These are phyloP conservation scores for Ceratobasidium papillatum DNA, from an alignment of 1,284 basidiomycete genomes.

Conservation along the genomic window DNA sequence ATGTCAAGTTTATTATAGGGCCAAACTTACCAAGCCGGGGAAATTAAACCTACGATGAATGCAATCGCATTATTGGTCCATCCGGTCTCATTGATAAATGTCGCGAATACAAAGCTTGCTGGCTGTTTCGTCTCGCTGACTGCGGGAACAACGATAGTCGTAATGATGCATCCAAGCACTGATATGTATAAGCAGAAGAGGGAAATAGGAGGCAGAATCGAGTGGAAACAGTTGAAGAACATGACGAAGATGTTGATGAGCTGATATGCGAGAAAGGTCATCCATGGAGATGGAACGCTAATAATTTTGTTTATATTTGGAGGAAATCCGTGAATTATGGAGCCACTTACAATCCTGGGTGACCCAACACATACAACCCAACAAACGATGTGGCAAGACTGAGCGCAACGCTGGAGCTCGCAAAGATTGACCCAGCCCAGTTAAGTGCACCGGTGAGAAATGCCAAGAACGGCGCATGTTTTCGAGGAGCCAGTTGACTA, in stretches of 20 bases:
- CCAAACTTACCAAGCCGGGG: conserved; percentile 10
- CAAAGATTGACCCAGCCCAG: conserved; percentile 16
- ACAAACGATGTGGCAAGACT: conserved; percentile 31
- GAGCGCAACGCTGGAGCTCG: conserved; percentile 29
- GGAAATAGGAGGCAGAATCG: neutral
- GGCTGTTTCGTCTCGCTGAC: conserved; percentile 22
- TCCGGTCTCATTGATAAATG: conserved; percentile 33
- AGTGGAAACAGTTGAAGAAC: conserved; percentile 4
- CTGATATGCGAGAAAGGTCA: conserved; percentile 29
- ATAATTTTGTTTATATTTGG: too few species aligned
- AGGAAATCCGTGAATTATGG: too few species aligned
- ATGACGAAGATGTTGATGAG: conserved; percentile 11
- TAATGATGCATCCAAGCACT: neutral
- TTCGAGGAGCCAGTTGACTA: conserved; percentile 25
- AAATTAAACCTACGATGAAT: conserved; percentile 32
- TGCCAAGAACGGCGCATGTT: conserved; percentile 21
- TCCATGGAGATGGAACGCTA: conserved; percentile 30
- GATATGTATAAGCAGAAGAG: conserved; percentile 3
- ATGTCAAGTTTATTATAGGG: neutral
- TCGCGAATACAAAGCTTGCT: conserved; percentile 30
- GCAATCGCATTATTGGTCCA: conserved; percentile 35
- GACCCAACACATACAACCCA: conserved; percentile 14
- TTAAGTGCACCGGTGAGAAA: conserved; percentile 4
- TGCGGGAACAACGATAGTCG: conserved; percentile 25
- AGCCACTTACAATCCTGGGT: conserved; percentile 32